Evolutionary conservation across 345 rosid species (phyloP).

Genomic region (Durio zibethinus): DNA sequence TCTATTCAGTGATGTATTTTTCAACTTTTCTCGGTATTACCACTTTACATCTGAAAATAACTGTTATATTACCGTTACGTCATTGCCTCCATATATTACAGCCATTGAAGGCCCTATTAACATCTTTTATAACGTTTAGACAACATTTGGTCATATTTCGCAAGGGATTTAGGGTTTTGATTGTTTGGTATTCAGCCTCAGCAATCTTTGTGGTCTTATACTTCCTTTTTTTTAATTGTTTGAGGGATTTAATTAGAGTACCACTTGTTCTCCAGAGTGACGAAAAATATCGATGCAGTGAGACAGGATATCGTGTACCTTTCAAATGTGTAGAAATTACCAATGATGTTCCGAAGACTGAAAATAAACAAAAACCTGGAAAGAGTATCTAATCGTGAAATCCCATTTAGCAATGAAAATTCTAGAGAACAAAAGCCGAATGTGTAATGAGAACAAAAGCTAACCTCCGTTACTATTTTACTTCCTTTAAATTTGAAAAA

Average conservation of each 20-base stretch:
- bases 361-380: constrained; percentile 31
- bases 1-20: background rate
- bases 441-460: background rate
- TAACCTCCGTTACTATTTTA: background rate
- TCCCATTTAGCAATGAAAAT: constrained; percentile 11
- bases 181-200: background rate
- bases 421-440: constrained; percentile 10
- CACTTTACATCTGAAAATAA: background rate
- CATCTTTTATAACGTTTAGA: background rate
- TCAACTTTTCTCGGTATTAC: background rate
- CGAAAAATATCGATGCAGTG: constrained; percentile 84
- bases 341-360: constrained; percentile 22
- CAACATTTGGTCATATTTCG: background rate
- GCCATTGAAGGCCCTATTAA: background rate
- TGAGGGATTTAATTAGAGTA: background rate
- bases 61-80: background rate
- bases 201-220: background rate
- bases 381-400: constrained; percentile 34
- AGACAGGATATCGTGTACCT: constrained; percentile 89
- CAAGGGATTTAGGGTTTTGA: background rate
- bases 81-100: background rate
- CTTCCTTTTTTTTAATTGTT: constrained; percentile 1
- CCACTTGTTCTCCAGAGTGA: constrained; percentile 42
- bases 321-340: constrained; percentile 63
- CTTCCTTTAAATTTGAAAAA: background rate